Conservation (phyloP, 768 basidiomycete species). For the Lanmaoa rubissima region DNA sequence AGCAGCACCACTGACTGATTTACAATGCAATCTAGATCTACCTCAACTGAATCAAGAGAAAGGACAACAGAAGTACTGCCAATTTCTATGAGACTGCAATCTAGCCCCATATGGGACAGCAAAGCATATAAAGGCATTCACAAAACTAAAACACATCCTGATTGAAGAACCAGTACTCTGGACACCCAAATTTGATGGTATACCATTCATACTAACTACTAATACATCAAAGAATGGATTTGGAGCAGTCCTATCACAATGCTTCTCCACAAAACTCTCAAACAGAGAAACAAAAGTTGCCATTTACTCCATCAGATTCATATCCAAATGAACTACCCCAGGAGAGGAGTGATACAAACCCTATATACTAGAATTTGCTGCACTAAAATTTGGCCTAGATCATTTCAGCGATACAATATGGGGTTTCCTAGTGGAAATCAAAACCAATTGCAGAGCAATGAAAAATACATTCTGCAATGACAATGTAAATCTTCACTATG, state of each 20-base stretch:
- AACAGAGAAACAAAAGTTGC: background rate
- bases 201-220: constrained; percentile 37
- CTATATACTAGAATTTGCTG: constrained; percentile 37
- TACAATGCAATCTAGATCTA: background rate
- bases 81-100: background rate
- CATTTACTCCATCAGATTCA: constrained; percentile 13
- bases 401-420: constrained; percentile 32
- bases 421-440: constrained; percentile 31
- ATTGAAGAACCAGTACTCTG: constrained; percentile 6
- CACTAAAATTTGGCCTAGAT: constrained; percentile 33
- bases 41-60: background rate
- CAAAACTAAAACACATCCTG: constrained; percentile 31
- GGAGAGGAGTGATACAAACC: constrained; percentile 34
- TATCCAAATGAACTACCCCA: constrained; percentile 34
- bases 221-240: constrained; percentile 36
- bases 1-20: background rate
- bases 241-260: constrained; percentile 32
- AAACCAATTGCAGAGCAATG: constrained; percentile 28
- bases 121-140: constrained; percentile 25
- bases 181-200: constrained; percentile 32
- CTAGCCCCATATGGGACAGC: constrained; percentile 11
- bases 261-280: background rate
- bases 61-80: background rate
- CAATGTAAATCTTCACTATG: constrained; percentile 11
- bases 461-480: constrained; percentile 22